Conservation (phyloP, 176 grass and related monocot genomes). For the Rhipidocladum racemiflorum region DNA sequence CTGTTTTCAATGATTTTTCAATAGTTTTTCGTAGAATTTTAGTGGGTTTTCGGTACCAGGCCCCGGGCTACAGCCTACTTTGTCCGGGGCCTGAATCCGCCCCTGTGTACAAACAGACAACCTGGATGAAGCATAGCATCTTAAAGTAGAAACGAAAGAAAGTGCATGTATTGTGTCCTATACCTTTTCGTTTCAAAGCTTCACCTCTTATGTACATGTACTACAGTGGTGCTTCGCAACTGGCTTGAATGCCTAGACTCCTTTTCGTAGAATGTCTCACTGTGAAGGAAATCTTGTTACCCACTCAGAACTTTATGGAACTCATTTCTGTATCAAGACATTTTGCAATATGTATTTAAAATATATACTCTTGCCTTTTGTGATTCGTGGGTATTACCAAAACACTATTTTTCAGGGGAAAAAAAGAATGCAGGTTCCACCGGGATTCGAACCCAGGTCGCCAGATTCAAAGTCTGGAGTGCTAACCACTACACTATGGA, state of each 20-base stretch:
- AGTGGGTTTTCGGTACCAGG: no score
- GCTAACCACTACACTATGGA: constrained; percentile 99
- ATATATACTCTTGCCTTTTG: neutral
- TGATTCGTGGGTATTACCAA: neutral
- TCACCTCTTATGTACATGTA: neutral
- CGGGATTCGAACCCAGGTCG: constrained; percentile 99
- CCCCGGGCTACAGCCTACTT: no score
- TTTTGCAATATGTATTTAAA: neutral
- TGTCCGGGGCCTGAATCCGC: no score
- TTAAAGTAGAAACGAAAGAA: constrained; percentile 7
- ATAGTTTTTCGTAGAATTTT: no score
- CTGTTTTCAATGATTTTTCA: no score
- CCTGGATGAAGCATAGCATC: constrained; percentile 4
- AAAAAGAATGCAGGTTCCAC: constrained; percentile 1
- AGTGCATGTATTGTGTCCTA: neutral
- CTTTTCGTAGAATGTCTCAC: neutral
- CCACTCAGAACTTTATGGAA: neutral
- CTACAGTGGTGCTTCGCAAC: neutral
- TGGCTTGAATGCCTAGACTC: neutral
- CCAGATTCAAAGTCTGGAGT: constrained; percentile 99
- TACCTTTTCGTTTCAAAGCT: neutral
- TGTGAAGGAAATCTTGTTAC: neutral
- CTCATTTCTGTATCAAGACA: neutral
- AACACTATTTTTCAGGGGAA: neutral
- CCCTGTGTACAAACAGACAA: no score